A percentile compares a stretch with the other conserved stretches of the same genome.
Evolutionary conservation across 176 grass and related monocot genomes (phyloP).

Genomic region (Musa itinerans): DNA sequence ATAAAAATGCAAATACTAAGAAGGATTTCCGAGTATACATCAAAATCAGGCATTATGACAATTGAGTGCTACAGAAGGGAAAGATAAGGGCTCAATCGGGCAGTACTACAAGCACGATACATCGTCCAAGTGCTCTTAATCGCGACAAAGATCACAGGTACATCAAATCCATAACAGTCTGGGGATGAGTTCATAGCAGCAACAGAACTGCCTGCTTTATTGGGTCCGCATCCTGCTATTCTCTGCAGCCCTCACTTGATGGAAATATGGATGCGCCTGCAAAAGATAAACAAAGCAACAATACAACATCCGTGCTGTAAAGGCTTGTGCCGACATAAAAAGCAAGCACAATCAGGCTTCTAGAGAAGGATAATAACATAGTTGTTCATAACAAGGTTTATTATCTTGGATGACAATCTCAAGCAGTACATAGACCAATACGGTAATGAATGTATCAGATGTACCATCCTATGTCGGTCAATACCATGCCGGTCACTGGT

Average conservation of each 20-base stretch:
- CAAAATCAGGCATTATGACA: background rate
- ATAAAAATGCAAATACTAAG: background rate
- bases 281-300: constrained; percentile 7
- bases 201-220: background rate
- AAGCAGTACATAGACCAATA: too few relatives aligned
- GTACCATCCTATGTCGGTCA: too few relatives aligned
- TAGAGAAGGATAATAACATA: background rate
- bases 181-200: too few relatives aligned
- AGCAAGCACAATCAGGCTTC: background rate
- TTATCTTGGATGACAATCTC: background rate
- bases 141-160: too few relatives aligned
- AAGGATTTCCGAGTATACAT: background rate
- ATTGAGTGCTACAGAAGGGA: background rate
- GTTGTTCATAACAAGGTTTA: background rate
- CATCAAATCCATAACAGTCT: too few relatives aligned
- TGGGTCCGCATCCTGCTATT: constrained; percentile 43
- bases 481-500: too few relatives aligned
- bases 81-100: background rate
- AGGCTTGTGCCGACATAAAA: too few relatives aligned
- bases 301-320: background rate
- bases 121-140: too few relatives aligned
- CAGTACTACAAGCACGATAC: background rate
- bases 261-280: constrained; percentile 63
- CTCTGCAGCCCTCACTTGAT: constrained; percentile 61
- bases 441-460: too few relatives aligned